Evolutionary conservation across 2,329 filamentous ascomycete genomes (phyloP), one percentile per base, ranked within the genome.

Genomic region (Calonectria crousiana): DNA sequence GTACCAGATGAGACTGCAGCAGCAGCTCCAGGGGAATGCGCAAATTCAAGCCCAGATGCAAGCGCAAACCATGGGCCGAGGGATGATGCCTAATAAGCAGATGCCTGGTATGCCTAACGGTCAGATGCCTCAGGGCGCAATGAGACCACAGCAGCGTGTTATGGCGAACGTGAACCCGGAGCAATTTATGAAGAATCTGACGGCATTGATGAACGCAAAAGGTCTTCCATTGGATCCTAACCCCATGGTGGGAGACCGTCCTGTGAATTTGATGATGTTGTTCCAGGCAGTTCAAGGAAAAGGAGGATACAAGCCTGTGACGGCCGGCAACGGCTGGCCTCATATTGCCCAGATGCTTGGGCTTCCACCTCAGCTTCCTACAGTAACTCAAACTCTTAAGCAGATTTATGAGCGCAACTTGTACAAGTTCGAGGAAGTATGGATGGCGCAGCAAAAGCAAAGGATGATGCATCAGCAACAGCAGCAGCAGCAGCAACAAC

Each of bases 1-100:
- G 64, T 96, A 97, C 81, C 95, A 97, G 79, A 94, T 97, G 91
- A 93, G 95, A 74, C 85, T 97, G 67, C 94, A 97, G 80, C 92
- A 93, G 71, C 94, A 96, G 80, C 89, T 94, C 51, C 92, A 94
- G 75, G 84, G 84, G 13, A 88, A 87, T 47, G 88, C 90, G 81
- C 87, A 89, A 66, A 87, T 87, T 83, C 84, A 84, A 69, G 85
- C 86, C 18, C 89, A 91, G 73, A 88, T 92, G 86, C 90, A 90
- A 76, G 78, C 82, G 18, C 85, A 86, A 73, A 79, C 76, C 34
- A 84, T 85, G 83, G 87, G 86, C 26, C 87, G 86, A 69, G 89
- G 84, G 70, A 89, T 90, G 86, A 89, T 91, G 86, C 85, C 85
- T 2, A 89, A 90, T 80, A 89, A 88, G 76, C 88, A 84, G 67